Evolutionary conservation across 148 eudicot species (phyloP).

Genomic region (Nepenthes mirabilis): DNA sequence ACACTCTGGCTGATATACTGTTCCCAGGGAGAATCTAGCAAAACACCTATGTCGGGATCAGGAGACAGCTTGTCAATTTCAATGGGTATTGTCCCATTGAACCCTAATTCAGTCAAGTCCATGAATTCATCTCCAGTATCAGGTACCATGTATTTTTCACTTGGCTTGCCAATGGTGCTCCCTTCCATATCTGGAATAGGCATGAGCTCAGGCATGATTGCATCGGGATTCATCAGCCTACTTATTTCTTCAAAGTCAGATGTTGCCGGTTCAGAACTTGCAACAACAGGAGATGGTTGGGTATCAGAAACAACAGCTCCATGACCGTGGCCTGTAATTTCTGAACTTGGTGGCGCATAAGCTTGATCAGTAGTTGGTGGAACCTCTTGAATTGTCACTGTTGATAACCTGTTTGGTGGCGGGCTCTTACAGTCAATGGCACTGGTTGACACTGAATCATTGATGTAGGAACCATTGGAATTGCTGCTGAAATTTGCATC

Average conservation of each 20-base stretch:
- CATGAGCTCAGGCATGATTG: conserved; percentile 18
- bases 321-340: conserved; percentile 9
- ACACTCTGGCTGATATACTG: conserved; percentile 24
- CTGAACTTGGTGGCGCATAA: conserved; percentile 5
- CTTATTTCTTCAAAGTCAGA: conserved; percentile 14
- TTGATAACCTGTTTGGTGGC: conserved; percentile 17
- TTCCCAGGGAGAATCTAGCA: conserved; percentile 43
- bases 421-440: conserved; percentile 13
- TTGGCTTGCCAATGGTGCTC: conserved; percentile 12
- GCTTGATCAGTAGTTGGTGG: conserved; percentile 21
- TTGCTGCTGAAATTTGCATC: conserved; percentile 16
- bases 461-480: conserved; percentile 15
- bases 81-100: conserved; percentile 15
- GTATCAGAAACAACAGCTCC: conserved; percentile 12
- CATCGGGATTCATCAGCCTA: conserved; percentile 14
- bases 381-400: conserved; percentile 39
- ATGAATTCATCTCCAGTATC: conserved; percentile 21
- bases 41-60: conserved; percentile 23
- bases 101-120: conserved; percentile 16
- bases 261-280: conserved; percentile 17
- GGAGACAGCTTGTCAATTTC: conserved; percentile 21
- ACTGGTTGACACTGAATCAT: conserved; percentile 23
- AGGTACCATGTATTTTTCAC: conserved; percentile 15
- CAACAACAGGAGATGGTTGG: conserved; percentile 16
- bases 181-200: conserved; percentile 22